A percentile compares a stretch with the other conserved stretches of the same genome.
phyloP scores from a whole-genome alignment of 2,329 filamentous ascomycete species.

The Byssothecium circinans region DNA sequence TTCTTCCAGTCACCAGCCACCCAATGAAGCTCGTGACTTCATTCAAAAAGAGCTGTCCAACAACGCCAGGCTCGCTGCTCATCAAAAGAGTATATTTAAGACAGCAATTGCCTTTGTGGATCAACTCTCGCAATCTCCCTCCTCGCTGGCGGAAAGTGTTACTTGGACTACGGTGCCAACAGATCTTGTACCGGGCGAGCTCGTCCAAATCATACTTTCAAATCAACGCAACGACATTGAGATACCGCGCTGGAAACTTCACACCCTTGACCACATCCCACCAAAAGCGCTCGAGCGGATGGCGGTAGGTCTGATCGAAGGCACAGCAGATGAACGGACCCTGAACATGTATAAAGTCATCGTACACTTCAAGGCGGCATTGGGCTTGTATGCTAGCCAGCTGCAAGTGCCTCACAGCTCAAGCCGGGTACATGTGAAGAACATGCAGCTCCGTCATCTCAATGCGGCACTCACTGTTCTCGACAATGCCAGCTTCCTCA shows the following conservation, averaged over 20 bases:
- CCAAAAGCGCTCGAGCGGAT: conserved; percentile 34
- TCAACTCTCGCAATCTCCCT: conserved; percentile 28
- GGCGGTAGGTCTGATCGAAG: conserved; percentile 31
- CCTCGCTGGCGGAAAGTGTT: conserved; percentile 19
- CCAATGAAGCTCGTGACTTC: conserved; percentile 26
- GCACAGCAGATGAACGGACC: conserved; percentile 30
- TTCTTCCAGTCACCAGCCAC: conserved; percentile 21
- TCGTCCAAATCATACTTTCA: conserved; percentile 30
- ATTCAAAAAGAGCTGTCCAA: conserved; percentile 35
- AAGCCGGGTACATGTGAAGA: conserved; percentile 28
- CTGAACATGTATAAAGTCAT: conserved; percentile 35
- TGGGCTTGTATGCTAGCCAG: conserved; percentile 28
- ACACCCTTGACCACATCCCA: conserved; percentile 33
- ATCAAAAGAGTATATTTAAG: conserved; percentile 35
- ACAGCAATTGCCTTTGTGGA: conserved; percentile 35
- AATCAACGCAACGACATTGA: conserved; percentile 21
- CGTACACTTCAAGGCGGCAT: conserved; percentile 34
- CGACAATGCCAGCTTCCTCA: conserved; percentile 32
- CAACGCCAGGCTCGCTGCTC: conserved; percentile 25
- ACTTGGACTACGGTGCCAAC: conserved; percentile 23
- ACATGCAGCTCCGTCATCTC: conserved; percentile 32
- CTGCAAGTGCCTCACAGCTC: conserved; percentile 23
- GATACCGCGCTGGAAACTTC: conserved; percentile 21
- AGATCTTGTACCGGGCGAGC: conserved; percentile 27
- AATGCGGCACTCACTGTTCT: conserved; percentile 34